These are phyloP conservation scores for Phyllosticta ampelicida DNA, from an alignment of 2,329 filamentous ascomycete genomes.

Conservation along the genomic window DNA sequence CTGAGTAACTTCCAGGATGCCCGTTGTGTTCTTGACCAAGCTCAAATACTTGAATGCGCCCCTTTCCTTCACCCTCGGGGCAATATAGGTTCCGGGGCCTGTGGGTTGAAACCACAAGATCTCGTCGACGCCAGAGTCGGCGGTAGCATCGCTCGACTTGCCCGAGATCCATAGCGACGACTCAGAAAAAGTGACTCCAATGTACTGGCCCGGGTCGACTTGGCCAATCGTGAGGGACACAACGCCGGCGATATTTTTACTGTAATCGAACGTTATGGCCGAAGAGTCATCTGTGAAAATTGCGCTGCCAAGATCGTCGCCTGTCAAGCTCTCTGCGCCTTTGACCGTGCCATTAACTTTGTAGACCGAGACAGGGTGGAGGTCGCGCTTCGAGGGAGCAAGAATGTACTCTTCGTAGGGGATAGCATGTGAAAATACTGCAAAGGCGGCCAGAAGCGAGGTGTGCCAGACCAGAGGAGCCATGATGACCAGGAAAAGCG, in stretches of 20 bases:
- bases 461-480: not conserved
- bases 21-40: constrained; percentile 16
- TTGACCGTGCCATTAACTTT: constrained; percentile 31
- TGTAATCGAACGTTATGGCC: constrained; percentile 32
- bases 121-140: constrained; percentile 37
- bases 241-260: constrained; percentile 32
- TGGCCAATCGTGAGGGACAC: constrained; percentile 15
- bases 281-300: constrained; percentile 25
- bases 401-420: constrained; percentile 33
- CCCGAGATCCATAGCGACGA: constrained; percentile 40
- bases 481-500: not conserved
- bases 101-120: constrained; percentile 37
- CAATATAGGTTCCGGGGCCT: constrained; percentile 30
- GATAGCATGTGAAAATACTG: constrained; percentile 12
- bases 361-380: constrained; percentile 28
- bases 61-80: constrained; percentile 31
- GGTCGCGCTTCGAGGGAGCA: constrained; percentile 27
- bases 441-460: not conserved
- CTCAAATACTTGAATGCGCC: constrained; percentile 39
- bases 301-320: constrained; percentile 19
- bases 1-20: constrained; percentile 3
- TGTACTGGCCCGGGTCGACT: constrained; percentile 22
- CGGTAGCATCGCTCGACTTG: constrained; percentile 36
- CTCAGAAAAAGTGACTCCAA: constrained; percentile 34
- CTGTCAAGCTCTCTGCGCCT: constrained; percentile 23